Conservation (phyloP, 805 yeast species). For the Wickerhamiella brachini region DNA sequence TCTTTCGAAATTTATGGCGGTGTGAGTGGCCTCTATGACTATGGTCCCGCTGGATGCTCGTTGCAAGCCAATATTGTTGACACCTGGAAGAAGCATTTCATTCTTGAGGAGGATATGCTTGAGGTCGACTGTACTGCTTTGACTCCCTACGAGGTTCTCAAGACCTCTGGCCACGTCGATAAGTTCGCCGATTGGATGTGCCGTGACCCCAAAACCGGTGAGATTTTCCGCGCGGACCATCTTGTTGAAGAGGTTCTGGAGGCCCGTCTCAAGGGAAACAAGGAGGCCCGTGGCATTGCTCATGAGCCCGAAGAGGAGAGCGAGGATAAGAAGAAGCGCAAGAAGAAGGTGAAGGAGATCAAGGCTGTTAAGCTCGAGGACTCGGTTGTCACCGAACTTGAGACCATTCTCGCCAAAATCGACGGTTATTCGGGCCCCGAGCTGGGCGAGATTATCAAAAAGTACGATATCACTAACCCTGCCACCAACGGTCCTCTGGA, state of each 20-base stretch:
- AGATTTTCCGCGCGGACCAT: slow-evolving; percentile 97
- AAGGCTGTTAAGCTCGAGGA: slow-evolving; percentile 80
- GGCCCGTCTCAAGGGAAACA: slow-evolving; percentile 90
- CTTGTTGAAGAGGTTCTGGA: slow-evolving; percentile 95
- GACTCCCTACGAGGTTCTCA: slow-evolving; percentile 94
- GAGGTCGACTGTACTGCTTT: slow-evolving; percentile 97
- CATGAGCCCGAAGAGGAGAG: slow-evolving; percentile 52
- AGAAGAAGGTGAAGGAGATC: slow-evolving; percentile 93
- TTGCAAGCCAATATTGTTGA: slow-evolving; percentile 92
- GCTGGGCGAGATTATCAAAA: slow-evolving; percentile 75
- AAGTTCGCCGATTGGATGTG: slow-evolving; percentile 99
- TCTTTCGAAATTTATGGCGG: slow-evolving; percentile 97
- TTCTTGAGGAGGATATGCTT: slow-evolving; percentile 95
- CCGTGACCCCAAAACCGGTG: slow-evolving; percentile 88
- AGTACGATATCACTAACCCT: slow-evolving; percentile 81
- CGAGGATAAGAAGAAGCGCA: slow-evolving; percentile 79
- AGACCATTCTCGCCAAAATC: slow-evolving; percentile 69
- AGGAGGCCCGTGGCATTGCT: slow-evolving; percentile 81
- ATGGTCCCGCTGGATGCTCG: slow-evolving; percentile 99
- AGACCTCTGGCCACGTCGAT: slow-evolving; percentile 98
- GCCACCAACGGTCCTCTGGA: slow-evolving; percentile 75
- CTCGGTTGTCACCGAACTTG: slow-evolving; percentile 63
- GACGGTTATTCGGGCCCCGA: slow-evolving; percentile 92
- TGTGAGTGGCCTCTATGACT: slow-evolving; percentile 93
- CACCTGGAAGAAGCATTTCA: slow-evolving; percentile 94